Evolutionary conservation across 306 rosid species (phyloP).

Genomic region (Sphenostylis stenocarpa): DNA sequence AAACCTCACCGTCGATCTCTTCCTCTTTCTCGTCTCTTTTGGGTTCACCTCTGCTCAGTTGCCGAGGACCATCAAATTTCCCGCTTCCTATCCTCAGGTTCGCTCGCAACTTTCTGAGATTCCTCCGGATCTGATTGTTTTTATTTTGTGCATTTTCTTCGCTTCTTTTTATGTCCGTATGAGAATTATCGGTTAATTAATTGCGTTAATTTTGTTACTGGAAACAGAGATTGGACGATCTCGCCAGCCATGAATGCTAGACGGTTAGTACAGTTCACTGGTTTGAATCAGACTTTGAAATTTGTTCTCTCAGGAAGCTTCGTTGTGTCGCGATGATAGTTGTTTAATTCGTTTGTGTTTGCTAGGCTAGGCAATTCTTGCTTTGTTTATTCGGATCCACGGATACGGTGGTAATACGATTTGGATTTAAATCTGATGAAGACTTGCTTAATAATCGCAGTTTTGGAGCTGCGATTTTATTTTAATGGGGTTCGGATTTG

Average conservation of each 20-base stretch:
- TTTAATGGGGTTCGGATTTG: background rate
- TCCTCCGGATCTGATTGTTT: conserved; percentile 30
- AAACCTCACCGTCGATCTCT: background rate
- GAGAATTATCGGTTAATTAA: background rate
- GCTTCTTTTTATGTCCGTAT: background rate
- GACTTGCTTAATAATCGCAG: background rate
- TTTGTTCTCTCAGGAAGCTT: background rate
- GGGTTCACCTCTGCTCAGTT: background rate
- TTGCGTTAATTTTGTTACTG: conserved; percentile 9
- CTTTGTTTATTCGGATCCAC: background rate
- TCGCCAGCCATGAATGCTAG: conserved; percentile 39
- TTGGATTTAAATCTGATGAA: background rate
- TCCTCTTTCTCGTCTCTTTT: background rate
- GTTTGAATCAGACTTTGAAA: background rate
- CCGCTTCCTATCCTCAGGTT: conserved; percentile 17
- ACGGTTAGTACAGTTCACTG: conserved; percentile 31
- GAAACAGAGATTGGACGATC: conserved; percentile 35
- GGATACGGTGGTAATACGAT: background rate
- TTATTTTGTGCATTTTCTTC: background rate
- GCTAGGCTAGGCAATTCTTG: background rate
- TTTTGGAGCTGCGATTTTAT: conserved; percentile 6
- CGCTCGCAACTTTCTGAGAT: background rate
- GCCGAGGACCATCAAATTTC: background rate
- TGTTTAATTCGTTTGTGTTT: background rate
- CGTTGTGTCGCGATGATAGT: background rate